phyloP scores from a whole-genome alignment of 2,329 filamentous ascomycete species.

The Colletotrichum noveboracense region DNA sequence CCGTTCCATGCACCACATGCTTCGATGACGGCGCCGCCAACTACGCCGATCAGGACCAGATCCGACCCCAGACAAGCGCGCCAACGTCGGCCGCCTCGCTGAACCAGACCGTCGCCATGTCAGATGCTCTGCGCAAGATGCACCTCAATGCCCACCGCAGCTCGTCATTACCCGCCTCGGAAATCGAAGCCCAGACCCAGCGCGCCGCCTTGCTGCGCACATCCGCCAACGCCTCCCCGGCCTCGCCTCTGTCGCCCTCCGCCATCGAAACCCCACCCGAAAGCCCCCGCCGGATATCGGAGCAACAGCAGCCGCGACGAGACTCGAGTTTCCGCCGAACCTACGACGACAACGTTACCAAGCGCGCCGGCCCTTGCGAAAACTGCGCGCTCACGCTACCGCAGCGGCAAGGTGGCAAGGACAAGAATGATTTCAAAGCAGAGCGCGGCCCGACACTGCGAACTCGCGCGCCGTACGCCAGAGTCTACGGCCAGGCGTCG shows the following conservation, averaged over 20 bases:
- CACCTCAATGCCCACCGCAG: conserved; percentile 47
- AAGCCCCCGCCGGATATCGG: conserved; percentile 52
- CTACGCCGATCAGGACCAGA: conserved; percentile 29
- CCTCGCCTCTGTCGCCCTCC: conserved; percentile 37
- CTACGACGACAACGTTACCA: conserved; percentile 70
- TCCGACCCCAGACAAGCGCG: conserved; percentile 45
- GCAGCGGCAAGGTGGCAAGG: conserved; percentile 41
- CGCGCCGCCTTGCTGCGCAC: conserved; percentile 47
- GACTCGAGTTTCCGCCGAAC: conserved; percentile 67
- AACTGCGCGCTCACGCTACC: conserved; percentile 73
- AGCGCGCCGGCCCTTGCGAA: conserved; percentile 68
- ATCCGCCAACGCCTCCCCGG: conserved; percentile 35
- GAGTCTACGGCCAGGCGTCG: conserved; percentile 59
- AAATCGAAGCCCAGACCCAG: conserved; percentile 49
- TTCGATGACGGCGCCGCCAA: conserved; percentile 49
- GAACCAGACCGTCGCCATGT: conserved; percentile 39
- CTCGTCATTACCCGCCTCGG: conserved; percentile 47
- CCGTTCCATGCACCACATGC: conserved; percentile 65
- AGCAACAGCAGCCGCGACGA: conserved; percentile 43
- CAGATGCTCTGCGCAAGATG: conserved; percentile 54
- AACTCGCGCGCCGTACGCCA: conserved; percentile 64
- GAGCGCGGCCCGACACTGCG: conserved; percentile 61
- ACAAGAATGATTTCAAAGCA: conserved; percentile 35
- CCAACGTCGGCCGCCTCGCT: conserved; percentile 31
- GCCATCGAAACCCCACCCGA: conserved; percentile 63